A percentile compares a stretch with the other conserved stretches of the same genome.
Conservation (phyloP, 176 grass and related monocot species). For the Zea mays region DNA sequence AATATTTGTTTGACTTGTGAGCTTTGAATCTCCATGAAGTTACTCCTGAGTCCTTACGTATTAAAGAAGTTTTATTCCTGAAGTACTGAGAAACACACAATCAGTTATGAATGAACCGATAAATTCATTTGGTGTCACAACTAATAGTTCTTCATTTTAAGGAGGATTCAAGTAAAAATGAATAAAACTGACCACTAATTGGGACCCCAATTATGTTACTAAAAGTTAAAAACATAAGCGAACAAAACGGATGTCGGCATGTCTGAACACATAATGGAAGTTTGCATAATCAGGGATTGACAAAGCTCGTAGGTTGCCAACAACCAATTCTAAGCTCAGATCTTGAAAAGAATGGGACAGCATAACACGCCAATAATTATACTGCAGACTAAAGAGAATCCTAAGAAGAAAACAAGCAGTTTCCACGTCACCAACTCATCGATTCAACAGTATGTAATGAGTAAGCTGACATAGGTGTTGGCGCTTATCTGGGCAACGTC, state of each 20-base stretch:
- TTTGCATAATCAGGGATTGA: neutral
- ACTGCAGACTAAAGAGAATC: constrained; percentile 1
- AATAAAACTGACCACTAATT: neutral
- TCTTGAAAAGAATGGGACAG: neutral
- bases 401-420: neutral
- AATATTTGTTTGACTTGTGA: neutral
- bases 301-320: neutral
- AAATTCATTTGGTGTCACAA: neutral
- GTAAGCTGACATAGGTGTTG: no score
- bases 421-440: neutral
- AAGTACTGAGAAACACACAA: neutral
- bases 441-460: neutral
- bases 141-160: neutral
- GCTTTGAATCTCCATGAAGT: neutral
- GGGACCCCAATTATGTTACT: neutral
- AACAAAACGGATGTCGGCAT: neutral
- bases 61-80: neutral
- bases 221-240: neutral
- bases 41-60: neutral
- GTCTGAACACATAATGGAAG: neutral
- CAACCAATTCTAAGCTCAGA: neutral
- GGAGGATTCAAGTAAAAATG: neutral
- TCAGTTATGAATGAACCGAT: neutral
- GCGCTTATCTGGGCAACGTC: no score
- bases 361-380: neutral